A percentile compares a stretch with the other conserved stretches of the same genome.
These are phyloP conservation scores for Colletotrichum sp. DNA, from an alignment of 2,329 filamentous ascomycete genomes.

Conservation along the genomic window DNA sequence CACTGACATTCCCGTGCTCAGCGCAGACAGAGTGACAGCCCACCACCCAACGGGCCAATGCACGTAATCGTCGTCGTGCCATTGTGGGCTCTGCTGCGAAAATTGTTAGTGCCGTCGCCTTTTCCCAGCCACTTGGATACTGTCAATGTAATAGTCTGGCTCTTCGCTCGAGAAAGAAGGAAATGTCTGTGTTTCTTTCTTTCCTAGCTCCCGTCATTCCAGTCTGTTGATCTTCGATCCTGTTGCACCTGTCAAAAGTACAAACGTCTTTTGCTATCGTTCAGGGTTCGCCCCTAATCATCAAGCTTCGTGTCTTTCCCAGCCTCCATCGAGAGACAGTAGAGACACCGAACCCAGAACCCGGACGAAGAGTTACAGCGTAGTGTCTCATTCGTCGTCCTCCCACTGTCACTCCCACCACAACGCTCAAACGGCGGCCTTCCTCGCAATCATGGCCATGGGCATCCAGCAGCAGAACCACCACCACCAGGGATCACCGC, in stretches of 20 bases:
- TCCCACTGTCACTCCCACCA: neutral
- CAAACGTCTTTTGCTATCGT: neutral
- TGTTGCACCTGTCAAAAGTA: neutral
- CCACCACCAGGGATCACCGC: conserved; percentile 8
- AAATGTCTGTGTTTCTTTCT: neutral
- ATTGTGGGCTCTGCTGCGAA: neutral
- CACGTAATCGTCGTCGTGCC: neutral
- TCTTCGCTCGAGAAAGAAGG: neutral
- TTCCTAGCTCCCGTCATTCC: neutral
- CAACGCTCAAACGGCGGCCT: neutral
- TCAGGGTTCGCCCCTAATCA: neutral
- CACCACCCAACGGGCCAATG: neutral
- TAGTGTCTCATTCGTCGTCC: neutral
- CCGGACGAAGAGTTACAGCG: neutral
- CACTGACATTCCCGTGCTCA: neutral
- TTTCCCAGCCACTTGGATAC: neutral
- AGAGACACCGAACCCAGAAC: neutral
- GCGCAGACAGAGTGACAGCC: neutral
- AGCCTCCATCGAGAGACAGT: neutral
- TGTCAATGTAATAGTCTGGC: neutral
- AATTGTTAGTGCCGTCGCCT: neutral
- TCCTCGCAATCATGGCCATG: conserved; percentile 14
- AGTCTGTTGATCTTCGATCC: neutral
- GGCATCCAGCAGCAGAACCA: conserved; percentile 14
- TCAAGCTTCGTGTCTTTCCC: neutral